Conservation (phyloP, 371 early-diverging fungal genomes). For the Mortierella sp. region DNA sequence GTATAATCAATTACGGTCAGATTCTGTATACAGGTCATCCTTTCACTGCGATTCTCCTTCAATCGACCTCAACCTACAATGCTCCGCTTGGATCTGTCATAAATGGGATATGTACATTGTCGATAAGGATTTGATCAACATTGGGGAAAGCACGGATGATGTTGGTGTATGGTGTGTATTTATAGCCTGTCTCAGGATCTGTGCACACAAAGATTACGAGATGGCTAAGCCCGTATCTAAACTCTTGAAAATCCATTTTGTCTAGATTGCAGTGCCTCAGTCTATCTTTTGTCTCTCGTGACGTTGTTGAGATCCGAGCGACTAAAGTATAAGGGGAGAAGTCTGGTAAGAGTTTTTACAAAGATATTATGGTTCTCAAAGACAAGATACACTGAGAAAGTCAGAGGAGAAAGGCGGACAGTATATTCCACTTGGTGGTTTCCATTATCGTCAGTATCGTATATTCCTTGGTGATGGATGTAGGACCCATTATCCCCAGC, state of each 20-base stretch:
- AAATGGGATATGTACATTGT: not conserved
- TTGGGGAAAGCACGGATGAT: not conserved
- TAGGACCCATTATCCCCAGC: too few species aligned
- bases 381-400: too few species aligned
- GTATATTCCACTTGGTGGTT: too few species aligned
- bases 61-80: not conserved
- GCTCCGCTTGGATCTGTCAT: not conserved
- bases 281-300: too few species aligned
- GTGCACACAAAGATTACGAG: not conserved
- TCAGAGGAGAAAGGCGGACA: too few species aligned
- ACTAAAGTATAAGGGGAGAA: too few species aligned
- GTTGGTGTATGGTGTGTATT: not conserved
- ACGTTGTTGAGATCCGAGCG: too few species aligned
- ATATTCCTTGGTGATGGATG: too few species aligned
- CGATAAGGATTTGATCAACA: not conserved
- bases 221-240: not conserved
- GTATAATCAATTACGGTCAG: not conserved
- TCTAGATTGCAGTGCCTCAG: too few species aligned
- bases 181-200: not conserved
- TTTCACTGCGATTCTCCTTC: not conserved
- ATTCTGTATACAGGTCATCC: not conserved
- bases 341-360: too few species aligned
- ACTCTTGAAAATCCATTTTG: not conserved
- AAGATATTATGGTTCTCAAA: too few species aligned
- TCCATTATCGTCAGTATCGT: too few species aligned